Evolutionary conservation across 768 basidiomycete species (phyloP).

Genomic region (Suillus spraguei): DNA sequence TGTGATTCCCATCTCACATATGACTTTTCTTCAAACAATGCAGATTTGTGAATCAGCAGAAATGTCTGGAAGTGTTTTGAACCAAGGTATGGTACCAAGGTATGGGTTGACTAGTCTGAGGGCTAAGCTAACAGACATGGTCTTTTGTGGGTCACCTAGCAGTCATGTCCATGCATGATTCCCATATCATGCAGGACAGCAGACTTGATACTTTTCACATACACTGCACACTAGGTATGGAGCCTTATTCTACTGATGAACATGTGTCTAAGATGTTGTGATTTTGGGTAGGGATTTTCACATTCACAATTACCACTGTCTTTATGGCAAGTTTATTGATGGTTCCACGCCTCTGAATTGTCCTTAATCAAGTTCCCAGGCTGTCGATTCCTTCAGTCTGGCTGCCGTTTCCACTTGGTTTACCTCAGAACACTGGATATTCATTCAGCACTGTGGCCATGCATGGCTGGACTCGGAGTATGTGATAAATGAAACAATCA

Average conservation of each 20-base stretch:
- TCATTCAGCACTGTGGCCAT: conserved; percentile 48
- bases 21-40: too few relatives aligned
- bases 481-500: conserved; percentile 36
- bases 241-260: conserved; percentile 14
- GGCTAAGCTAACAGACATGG: too few relatives aligned
- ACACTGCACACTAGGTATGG: conserved; percentile 68
- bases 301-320: conserved; percentile 73
- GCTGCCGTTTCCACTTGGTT: conserved; percentile 57
- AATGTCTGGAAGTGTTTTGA: too few relatives aligned
- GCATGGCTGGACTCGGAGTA: conserved; percentile 58
- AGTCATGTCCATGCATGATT: too few relatives aligned
- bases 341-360: background rate
- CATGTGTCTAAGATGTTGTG: conserved; percentile 10
- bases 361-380: conserved; percentile 23
- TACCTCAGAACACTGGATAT: conserved; percentile 52
- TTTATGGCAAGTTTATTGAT: conserved; percentile 49
- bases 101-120: too few relatives aligned
- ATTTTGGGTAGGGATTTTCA: conserved; percentile 50
- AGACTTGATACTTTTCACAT: conserved; percentile 76
- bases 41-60: too few relatives aligned
- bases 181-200: too few relatives aligned
- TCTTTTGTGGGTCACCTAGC: too few relatives aligned
- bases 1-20: too few relatives aligned
- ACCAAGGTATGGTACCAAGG: too few relatives aligned
- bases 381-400: conserved; percentile 44